Evolutionary conservation across 164 flowering plant species (phyloP).

Genomic region (Taxillus chinensis): DNA sequence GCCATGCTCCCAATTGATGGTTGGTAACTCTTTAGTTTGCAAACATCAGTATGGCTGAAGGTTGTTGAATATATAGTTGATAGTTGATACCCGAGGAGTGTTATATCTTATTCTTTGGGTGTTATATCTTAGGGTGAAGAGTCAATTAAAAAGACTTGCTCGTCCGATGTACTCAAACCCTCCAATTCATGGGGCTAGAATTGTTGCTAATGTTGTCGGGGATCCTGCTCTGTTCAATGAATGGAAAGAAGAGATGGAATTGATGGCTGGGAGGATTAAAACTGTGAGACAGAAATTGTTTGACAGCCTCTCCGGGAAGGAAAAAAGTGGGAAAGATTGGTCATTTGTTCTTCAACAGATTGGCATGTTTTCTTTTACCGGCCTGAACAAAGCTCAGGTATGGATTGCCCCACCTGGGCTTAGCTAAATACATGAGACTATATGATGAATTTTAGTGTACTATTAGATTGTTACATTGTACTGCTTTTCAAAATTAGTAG

Average conservation of each 20-base stretch:
- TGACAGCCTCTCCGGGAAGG: conserved; percentile 66
- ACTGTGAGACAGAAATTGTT: conserved; percentile 72
- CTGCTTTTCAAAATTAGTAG: neutral
- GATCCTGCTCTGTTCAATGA: conserved; percentile 65
- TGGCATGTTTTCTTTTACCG: conserved; percentile 98
- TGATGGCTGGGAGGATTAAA: conserved; percentile 97
- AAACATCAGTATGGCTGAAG: neutral
- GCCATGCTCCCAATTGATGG: no score
- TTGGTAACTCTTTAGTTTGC: no score
- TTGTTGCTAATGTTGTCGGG: conserved; percentile 92
- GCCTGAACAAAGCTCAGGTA: conserved; percentile 93
- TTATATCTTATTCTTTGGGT: conserved; percentile 93
- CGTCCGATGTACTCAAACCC: conserved; percentile 99
- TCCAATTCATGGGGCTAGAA: conserved; percentile 88
- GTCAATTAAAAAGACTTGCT: conserved; percentile 92
- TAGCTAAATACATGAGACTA: no score
- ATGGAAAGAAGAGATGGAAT: conserved; percentile 94
- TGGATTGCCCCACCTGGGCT: conserved; percentile 6
- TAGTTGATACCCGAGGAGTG: conserved; percentile 89
- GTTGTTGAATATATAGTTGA: conserved; percentile 5
- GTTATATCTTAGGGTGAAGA: conserved; percentile 91
- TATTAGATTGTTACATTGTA: neutral
- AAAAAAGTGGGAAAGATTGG: conserved; percentile 91
- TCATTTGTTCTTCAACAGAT: conserved; percentile 87
- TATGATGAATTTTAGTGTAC: neutral